These are phyloP conservation scores for Nothomitra cinnamomea DNA, from an alignment of 2,329 filamentous ascomycete genomes.

Conservation along the genomic window DNA sequence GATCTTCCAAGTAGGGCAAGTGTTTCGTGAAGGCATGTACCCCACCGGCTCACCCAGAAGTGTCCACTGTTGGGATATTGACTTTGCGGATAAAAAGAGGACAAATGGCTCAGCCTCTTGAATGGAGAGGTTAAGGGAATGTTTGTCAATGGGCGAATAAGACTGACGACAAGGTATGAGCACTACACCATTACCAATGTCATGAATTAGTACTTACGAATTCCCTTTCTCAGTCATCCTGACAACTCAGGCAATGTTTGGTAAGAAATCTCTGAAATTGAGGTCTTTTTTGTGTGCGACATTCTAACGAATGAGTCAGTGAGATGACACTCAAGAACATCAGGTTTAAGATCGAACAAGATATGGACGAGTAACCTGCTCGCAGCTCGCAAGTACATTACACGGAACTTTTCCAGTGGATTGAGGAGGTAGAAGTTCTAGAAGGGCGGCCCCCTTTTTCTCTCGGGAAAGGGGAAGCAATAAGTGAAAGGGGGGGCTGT, in stretches of 20 bases:
- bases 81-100: neutral
- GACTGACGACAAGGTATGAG: neutral
- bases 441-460: too few species aligned
- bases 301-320: neutral
- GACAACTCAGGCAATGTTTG: neutral
- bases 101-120: neutral
- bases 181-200: neutral
- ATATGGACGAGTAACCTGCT: too few species aligned
- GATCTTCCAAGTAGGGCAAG: neutral
- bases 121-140: neutral
- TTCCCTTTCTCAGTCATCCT: neutral
- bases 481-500: too few species aligned
- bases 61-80: neutral
- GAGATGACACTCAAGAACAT: neutral
- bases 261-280: neutral
- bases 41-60: neutral
- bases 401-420: too few species aligned
- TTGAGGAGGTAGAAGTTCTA: too few species aligned
- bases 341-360: too few species aligned
- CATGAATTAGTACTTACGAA: neutral
- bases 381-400: too few species aligned
- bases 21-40: neutral
- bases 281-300: neutral
- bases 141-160: neutral
- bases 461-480: too few species aligned